Conservation (phyloP, 305 asterid species). For the Stenogyne calaminthoides region DNA sequence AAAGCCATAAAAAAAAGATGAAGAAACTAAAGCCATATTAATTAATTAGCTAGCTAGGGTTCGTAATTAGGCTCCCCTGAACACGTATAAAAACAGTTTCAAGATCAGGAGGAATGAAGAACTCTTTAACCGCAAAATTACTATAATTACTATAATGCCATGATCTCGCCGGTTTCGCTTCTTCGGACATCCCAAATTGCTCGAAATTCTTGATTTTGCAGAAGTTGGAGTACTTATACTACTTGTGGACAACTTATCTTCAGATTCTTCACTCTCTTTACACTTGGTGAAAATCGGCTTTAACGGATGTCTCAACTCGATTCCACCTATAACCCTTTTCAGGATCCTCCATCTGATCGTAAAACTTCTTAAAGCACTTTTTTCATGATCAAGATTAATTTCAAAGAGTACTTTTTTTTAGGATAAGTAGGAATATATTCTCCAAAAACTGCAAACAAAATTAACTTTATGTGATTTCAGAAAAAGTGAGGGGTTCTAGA, state of each 20-base stretch:
- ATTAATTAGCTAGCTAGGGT: neutral
- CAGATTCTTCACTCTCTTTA: constrained; percentile 27
- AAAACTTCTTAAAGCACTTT: constrained; percentile 37
- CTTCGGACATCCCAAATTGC: constrained; percentile 53
- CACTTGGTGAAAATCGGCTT: constrained; percentile 47
- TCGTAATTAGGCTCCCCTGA: constrained; percentile 32
- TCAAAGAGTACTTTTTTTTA: constrained; percentile 9
- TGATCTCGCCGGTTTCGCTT: constrained; percentile 50
- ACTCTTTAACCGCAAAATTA: constrained; percentile 43
- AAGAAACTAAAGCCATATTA: too few species aligned
- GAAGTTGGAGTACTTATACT: constrained; percentile 59
- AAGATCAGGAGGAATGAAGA: constrained; percentile 60
- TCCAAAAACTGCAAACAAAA: constrained; percentile 26
- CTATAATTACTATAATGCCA: constrained; percentile 21
- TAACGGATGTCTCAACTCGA: constrained; percentile 37
- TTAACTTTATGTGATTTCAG: constrained; percentile 16
- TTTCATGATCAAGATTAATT: constrained; percentile 13
- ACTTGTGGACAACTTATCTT: neutral
- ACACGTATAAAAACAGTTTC: constrained; percentile 47
- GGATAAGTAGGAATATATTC: constrained; percentile 51
- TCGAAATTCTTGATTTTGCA: constrained; percentile 58
- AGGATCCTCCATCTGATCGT: constrained; percentile 32
- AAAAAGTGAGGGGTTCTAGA: neutral
- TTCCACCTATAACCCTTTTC: constrained; percentile 20
- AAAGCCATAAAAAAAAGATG: neutral